Base-by-base conservation (phyloP, 805 yeast species). In the Pichia heedii region DNA sequence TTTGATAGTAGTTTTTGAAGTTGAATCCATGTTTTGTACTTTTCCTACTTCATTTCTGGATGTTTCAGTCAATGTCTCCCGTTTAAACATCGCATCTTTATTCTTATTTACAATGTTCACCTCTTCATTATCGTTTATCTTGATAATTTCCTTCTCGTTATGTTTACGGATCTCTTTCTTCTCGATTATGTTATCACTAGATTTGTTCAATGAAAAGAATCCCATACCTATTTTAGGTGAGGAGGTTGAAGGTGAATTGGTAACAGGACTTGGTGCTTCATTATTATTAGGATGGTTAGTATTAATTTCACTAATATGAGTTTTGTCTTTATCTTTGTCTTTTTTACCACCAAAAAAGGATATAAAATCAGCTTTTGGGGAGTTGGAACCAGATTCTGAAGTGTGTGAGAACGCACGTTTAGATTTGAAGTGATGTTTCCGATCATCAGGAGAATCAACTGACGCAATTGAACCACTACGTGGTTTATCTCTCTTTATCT, bases 291-390 rank as follows among this genome's bases (percentile, higher is more conserved):
- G n/a, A n/a, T n/a, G n/a, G n/a, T n/a, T n/a, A n/a, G n/a, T n/a
- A n/a, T n/a, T n/a, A n/a, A n/a, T n/a, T n/a, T n/a, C n/a, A n/a
- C n/a, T n/a, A 21, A 33, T 42, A 9, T 42, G 32, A 18, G 27
- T 42, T 21, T 37, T 35, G 7, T 37, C 42, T 22, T 42, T 33
- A 2, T 37, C 27, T 20, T 44, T 44, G 15, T 40, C 35, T 15
- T 48, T 45, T 22, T 44, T 49, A 5, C 44, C 47, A 7, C 46
- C 46, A 20, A 49, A 49, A 5, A 49, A 40, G 7, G 50, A 33
- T 33, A 42, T 49, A n/a, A 49, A 49, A 22, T 49, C 48, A n/a
- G 40, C 15, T 21, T 45, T 45, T 2, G 48, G 44, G 3, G 48
- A 45, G 15, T 22, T 41, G 7, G 20, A 15, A 12, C 41, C 44